These are phyloP conservation scores for Thyridium curvatum DNA, from an alignment of 2,329 filamentous ascomycete genomes.

Conservation along the genomic window DNA sequence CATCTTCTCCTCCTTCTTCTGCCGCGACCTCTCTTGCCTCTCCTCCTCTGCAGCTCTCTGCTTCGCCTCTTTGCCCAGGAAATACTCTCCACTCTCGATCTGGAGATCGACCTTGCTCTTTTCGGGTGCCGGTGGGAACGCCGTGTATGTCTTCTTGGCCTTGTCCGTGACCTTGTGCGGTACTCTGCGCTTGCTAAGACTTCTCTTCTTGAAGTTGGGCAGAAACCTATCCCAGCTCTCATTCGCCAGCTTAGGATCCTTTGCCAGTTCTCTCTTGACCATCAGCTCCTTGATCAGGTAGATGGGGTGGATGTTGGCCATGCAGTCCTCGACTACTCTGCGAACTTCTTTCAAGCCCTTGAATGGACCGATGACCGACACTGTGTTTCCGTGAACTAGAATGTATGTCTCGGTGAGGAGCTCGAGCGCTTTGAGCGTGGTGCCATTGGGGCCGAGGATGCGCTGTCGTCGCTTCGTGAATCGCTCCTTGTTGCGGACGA, in stretches of 20 bases:
- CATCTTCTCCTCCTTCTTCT: conserved; percentile 83
- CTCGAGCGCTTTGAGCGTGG: conserved; percentile 89
- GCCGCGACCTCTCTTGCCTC: conserved; percentile 75
- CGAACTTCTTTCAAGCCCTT: conserved; percentile 92
- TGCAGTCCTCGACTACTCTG: conserved; percentile 86
- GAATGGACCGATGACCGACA: conserved; percentile 84
- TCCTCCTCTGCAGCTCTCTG: conserved; percentile 75
- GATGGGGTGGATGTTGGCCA: conserved; percentile 95
- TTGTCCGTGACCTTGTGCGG: conserved; percentile 90
- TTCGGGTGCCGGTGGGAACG: conserved; percentile 92
- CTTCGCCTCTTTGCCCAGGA: conserved; percentile 87
- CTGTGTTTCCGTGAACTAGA: conserved; percentile 93
- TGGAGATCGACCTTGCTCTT: conserved; percentile 99
- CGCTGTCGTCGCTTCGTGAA: conserved; percentile 93
- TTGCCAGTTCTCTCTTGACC: conserved; percentile 76
- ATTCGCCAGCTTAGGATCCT: conserved; percentile 73
- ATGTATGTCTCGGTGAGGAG: conserved; percentile 89
- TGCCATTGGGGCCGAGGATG: conserved; percentile 85
- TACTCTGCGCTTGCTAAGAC: conserved; percentile 73
- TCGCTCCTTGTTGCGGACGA: conserved; percentile 88
- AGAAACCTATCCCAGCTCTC: conserved; percentile 96
- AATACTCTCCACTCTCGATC: conserved; percentile 97
- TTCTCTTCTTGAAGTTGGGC: conserved; percentile 92
- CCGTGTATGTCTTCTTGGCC: conserved; percentile 88
- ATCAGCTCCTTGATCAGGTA: conserved; percentile 72